phyloP scores from a whole-genome alignment of 805 yeast genomes.

The Myxozyma neglecta region DNA sequence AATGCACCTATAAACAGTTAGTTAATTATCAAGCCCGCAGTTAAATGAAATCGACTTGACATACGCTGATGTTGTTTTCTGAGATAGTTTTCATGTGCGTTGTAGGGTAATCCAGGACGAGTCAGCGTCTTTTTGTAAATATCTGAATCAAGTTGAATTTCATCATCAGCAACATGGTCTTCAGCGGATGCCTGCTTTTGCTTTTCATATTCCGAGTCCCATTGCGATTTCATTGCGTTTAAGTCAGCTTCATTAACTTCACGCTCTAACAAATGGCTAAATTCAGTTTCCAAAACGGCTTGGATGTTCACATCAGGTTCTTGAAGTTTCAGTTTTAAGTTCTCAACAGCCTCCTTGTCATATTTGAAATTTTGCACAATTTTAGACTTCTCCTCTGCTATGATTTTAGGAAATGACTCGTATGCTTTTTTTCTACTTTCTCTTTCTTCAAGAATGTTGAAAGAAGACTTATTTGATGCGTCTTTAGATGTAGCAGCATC shows the following conservation, averaged over 20 bases:
- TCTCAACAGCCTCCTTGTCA: background rate
- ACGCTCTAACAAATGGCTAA: background rate
- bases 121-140: background rate
- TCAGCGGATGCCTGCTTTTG: background rate
- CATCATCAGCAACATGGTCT: background rate
- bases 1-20: background rate
- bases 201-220: background rate
- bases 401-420: background rate
- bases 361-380: background rate
- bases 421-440: background rate
- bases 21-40: background rate
- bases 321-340: background rate
- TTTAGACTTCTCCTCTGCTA: background rate
- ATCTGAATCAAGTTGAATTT: background rate
- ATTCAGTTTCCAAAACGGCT: constrained; percentile 1
- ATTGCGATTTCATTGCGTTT: background rate
- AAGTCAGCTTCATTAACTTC: background rate
- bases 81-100: constrained; percentile 9
- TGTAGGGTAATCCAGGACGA: constrained; percentile 12
- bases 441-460: background rate
- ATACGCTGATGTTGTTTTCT: constrained; percentile 29
- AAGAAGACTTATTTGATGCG: no score
- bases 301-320: background rate
- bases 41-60: constrained; percentile 10
- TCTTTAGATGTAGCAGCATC: background rate